A percentile compares a stretch with the other conserved stretches of the same genome.
phyloP scores from a whole-genome alignment of 257 asterid genomes.

The Echites panduratus region DNA sequence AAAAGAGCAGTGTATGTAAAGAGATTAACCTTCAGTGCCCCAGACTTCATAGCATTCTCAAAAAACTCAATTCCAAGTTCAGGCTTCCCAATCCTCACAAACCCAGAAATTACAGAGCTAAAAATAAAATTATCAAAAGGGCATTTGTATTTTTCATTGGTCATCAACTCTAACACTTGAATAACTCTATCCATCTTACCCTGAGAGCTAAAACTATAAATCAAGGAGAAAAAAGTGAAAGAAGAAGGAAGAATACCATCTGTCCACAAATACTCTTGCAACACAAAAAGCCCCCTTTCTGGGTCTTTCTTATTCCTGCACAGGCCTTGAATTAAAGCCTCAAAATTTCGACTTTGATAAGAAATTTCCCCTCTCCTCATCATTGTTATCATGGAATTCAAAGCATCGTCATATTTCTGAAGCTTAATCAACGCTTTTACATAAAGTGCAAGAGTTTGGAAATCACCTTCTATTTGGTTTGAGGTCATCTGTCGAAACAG shows the following conservation, averaged over 20 bases:
- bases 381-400: conserved; percentile 37
- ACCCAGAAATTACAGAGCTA: conserved; percentile 74
- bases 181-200: conserved; percentile 58
- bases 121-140: conserved; percentile 64
- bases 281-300: conserved; percentile 41
- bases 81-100: conserved; percentile 63
- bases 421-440: conserved; percentile 47
- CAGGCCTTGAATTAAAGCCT: conserved; percentile 50
- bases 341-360: conserved; percentile 37
- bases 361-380: conserved; percentile 24
- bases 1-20: conserved; percentile 55
- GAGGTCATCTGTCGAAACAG: conserved; percentile 49
- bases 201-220: conserved; percentile 42
- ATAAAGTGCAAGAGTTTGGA: conserved; percentile 37
- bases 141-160: conserved; percentile 39
- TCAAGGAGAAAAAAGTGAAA: conserved; percentile 44
- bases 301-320: conserved; percentile 45
- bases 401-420: conserved; percentile 45
- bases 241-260: conserved; percentile 53
- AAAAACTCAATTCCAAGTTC: conserved; percentile 64
- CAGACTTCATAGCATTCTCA: conserved; percentile 52
- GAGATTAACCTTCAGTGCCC: conserved; percentile 46
- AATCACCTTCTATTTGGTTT: conserved; percentile 31
- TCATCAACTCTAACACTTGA: conserved; percentile 57
- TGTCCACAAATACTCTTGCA: conserved; percentile 34